A percentile compares a stretch with the other conserved stretches of the same genome.
Evolutionary conservation across 2,329 filamentous ascomycete species (phyloP).

Genomic region (Neoarthrinium moseri): DNA sequence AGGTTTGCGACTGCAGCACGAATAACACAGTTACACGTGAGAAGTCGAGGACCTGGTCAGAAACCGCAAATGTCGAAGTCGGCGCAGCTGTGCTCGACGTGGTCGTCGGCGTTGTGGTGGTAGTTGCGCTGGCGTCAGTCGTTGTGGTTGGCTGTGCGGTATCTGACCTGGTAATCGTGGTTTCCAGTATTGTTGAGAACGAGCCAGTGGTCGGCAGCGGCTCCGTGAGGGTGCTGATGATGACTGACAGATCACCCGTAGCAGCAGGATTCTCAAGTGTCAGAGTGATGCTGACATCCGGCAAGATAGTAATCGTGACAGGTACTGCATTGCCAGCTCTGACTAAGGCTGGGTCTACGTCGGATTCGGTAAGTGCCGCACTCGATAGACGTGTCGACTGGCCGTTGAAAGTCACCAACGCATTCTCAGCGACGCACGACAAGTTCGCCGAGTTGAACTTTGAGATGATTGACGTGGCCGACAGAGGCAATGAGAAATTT

Average conservation of each 20-base stretch:
- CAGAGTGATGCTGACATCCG: conserved; percentile 32
- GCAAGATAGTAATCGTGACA: conserved; percentile 31
- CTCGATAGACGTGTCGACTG: conserved; percentile 35
- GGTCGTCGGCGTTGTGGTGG: conserved; percentile 15
- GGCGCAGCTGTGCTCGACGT: conserved; percentile 21
- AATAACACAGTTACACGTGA: conserved; percentile 61
- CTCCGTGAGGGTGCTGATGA: conserved; percentile 14
- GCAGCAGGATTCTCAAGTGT: conserved; percentile 21
- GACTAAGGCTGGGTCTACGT: conserved; percentile 21
- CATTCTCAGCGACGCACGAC: conserved; percentile 82
- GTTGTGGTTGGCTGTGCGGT: conserved; percentile 16
- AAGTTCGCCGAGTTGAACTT: conserved; percentile 74
- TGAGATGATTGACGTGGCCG: conserved; percentile 66
- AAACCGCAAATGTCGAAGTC: conserved; percentile 43
- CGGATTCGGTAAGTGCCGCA: conserved; percentile 16
- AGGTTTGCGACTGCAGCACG: conserved; percentile 54
- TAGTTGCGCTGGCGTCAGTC: conserved; percentile 19
- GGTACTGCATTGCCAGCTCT: conserved; percentile 21
- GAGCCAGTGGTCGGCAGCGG: conserved; percentile 15
- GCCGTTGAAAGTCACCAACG: conserved; percentile 80
- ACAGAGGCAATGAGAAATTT: conserved; percentile 76
- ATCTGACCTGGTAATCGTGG: conserved; percentile 1
- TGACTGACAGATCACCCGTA: conserved; percentile 12
- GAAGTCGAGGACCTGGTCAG: conserved; percentile 61
- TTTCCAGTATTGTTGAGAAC: conserved; percentile 13